Conservation (phyloP, 805 yeast species). For the Spencermartinsiella europaea region DNA sequence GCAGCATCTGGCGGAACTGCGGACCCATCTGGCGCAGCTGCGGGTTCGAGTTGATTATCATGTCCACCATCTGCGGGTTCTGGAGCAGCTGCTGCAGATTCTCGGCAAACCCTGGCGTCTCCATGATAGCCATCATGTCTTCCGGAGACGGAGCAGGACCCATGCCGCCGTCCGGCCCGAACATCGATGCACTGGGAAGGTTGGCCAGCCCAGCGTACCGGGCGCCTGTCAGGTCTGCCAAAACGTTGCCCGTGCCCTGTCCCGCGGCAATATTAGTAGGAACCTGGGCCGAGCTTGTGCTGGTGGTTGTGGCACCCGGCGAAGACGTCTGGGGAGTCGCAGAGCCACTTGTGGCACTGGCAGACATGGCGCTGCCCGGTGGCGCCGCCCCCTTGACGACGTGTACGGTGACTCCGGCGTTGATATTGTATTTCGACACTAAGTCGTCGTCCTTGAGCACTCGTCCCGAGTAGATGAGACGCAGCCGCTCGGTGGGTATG, state of each 20-base stretch:
- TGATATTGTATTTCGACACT: slow-evolving; percentile 70
- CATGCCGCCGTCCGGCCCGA: slow-evolving; percentile 95
- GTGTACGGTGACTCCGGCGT: slow-evolving; percentile 82
- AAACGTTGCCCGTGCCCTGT: slow-evolving; percentile 79
- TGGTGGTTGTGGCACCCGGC: slow-evolving; percentile 16
- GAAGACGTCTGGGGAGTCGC: slow-evolving; percentile 23
- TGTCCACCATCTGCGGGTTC: slow-evolving; percentile 85
- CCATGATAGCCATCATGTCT: slow-evolving; percentile 69
- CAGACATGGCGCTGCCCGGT: slow-evolving; percentile 28
- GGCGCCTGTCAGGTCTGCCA: slow-evolving; percentile 91
- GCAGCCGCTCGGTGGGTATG: slow-evolving; percentile 71
- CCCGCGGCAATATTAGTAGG: slow-evolving; percentile 88
- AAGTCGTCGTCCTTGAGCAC: slow-evolving; percentile 83
- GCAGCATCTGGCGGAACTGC: slow-evolving; percentile 78
- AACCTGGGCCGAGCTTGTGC: slow-evolving; percentile 33
- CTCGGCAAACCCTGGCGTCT: slow-evolving; percentile 75
- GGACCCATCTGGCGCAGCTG: slow-evolving; percentile 81
- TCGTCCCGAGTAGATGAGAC: slow-evolving; percentile 90
- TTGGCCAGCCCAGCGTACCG: slow-evolving; percentile 91
- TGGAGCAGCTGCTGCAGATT: slow-evolving; percentile 74
- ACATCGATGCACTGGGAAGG: slow-evolving; percentile 80
- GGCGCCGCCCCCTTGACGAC: slow-evolving; percentile 75
- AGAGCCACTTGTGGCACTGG: slow-evolving; percentile 23
- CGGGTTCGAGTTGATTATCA: slow-evolving; percentile 75
- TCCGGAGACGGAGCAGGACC: slow-evolving; percentile 71